phyloP scores from a whole-genome alignment of 108 stramenopile species.

The Discostella stelligeroides region DNA sequence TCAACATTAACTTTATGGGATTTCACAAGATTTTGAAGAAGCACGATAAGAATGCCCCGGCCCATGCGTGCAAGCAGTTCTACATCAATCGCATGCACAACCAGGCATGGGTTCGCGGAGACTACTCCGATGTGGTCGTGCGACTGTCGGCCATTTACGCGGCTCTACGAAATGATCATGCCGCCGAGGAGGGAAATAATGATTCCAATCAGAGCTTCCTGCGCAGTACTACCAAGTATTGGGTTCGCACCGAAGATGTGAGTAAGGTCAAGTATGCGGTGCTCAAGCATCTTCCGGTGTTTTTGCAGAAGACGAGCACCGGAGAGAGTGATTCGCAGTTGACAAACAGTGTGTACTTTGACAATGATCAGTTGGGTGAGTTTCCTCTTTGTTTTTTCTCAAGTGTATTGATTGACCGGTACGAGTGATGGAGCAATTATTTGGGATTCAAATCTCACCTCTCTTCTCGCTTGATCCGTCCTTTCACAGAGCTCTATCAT shows the following conservation, averaged over 20 bases:
- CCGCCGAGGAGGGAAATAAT: constrained; percentile 69
- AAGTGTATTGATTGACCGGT: too few species aligned
- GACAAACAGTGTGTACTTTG: constrained; percentile 92
- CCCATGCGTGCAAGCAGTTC: constrained; percentile 87
- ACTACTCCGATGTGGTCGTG: constrained; percentile 95
- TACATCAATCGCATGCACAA: constrained; percentile 94
- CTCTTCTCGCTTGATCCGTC: not conserved
- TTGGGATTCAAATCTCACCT: not conserved
- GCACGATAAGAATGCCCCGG: constrained; percentile 92
- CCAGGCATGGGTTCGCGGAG: constrained; percentile 96
- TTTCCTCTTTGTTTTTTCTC: too few species aligned
- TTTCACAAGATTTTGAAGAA: constrained; percentile 99
- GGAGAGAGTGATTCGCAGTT: constrained; percentile 94
- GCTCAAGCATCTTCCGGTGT: constrained; percentile 94
- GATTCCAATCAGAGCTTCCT: constrained; percentile 84
- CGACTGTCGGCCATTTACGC: constrained; percentile 81
- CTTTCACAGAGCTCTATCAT: constrained; percentile 86
- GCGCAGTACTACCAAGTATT: constrained; percentile 95
- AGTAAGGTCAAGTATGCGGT: constrained; percentile 91
- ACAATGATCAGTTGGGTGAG: constrained; percentile 86
- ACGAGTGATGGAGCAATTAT: too few species aligned
- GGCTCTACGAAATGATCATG: constrained; percentile 76
- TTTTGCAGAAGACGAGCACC: constrained; percentile 90
- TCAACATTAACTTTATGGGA: constrained; percentile 97
- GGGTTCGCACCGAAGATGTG: constrained; percentile 96